A percentile compares a stretch with the other conserved stretches of the same genome.
These are phyloP conservation scores for Pyricularia pennisetigena DNA, from an alignment of 2,329 filamentous ascomycete genomes.

Conservation along the genomic window DNA sequence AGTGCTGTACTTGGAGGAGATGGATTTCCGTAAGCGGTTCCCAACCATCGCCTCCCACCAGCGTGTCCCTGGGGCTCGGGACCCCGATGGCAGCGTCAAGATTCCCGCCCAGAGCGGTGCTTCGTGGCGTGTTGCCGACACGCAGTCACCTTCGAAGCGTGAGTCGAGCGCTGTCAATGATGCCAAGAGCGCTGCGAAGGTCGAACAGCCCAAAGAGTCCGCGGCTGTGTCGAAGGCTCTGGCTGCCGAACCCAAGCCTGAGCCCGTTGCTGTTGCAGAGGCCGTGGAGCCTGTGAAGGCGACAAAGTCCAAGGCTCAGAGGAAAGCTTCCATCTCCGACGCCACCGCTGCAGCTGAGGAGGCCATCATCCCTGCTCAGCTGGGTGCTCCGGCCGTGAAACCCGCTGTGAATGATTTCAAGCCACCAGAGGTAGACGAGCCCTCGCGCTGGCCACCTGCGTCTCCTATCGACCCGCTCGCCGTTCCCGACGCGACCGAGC, in stretches of 20 bases:
- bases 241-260: constrained; percentile 4
- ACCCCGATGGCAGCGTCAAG: constrained; percentile 62
- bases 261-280: constrained; percentile 7
- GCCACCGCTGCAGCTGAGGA: neutral
- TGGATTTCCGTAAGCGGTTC: constrained; percentile 84
- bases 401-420: constrained; percentile 25
- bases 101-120: constrained; percentile 81
- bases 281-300: neutral
- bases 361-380: constrained; percentile 14
- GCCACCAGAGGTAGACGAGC: constrained; percentile 55
- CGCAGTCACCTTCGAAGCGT: constrained; percentile 38
- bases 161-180: constrained; percentile 49
- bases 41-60: constrained; percentile 27
- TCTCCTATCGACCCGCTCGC: constrained; percentile 69
- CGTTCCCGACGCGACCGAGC: constrained; percentile 68
- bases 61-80: constrained; percentile 28
- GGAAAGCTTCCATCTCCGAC: constrained; percentile 14
- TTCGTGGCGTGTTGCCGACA: constrained; percentile 65
- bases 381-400: constrained; percentile 13
- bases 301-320: constrained; percentile 11
- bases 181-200: constrained; percentile 16
- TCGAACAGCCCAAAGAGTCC: constrained; percentile 17
- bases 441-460: constrained; percentile 51
- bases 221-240: constrained; percentile 10
- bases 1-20: constrained; percentile 91